phyloP scores from a whole-genome alignment of 2,329 filamentous ascomycete species.

The Claviceps fusiformis region DNA sequence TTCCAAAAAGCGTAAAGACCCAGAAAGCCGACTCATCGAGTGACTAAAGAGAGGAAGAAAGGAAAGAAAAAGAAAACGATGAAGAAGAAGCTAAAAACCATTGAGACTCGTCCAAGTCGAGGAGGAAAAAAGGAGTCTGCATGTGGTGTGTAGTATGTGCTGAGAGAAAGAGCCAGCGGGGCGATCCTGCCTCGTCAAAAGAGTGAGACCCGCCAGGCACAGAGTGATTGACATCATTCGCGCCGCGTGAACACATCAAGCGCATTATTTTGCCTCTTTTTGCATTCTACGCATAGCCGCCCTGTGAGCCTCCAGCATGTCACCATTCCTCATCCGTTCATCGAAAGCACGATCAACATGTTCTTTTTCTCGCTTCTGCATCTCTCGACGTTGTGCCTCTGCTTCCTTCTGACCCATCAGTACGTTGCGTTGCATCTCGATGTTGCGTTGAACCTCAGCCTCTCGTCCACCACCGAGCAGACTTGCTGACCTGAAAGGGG shows the following conservation, averaged over 20 bases:
- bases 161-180: background rate
- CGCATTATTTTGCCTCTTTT: slow-evolving; percentile 8
- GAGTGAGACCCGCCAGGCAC: background rate
- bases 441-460: slow-evolving; percentile 30
- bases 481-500: slow-evolving; percentile 22
- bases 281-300: slow-evolving; percentile 76
- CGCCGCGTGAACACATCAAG: background rate
- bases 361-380: slow-evolving; percentile 42
- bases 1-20: background rate
- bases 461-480: slow-evolving; percentile 22
- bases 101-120: background rate
- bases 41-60: background rate
- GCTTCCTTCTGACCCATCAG: slow-evolving; percentile 51
- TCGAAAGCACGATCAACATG: slow-evolving; percentile 52
- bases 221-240: background rate
- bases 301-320: slow-evolving; percentile 63
- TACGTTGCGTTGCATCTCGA: slow-evolving; percentile 39
- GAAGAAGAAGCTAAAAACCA: background rate
- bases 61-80: background rate
- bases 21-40: background rate
- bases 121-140: background rate
- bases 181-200: background rate
- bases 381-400: slow-evolving; percentile 44
- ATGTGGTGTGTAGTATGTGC: background rate
- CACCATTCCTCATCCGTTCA: slow-evolving; percentile 60